Conservation (phyloP, 2,329 filamentous ascomycete species). For the Peltaster fructicola region DNA sequence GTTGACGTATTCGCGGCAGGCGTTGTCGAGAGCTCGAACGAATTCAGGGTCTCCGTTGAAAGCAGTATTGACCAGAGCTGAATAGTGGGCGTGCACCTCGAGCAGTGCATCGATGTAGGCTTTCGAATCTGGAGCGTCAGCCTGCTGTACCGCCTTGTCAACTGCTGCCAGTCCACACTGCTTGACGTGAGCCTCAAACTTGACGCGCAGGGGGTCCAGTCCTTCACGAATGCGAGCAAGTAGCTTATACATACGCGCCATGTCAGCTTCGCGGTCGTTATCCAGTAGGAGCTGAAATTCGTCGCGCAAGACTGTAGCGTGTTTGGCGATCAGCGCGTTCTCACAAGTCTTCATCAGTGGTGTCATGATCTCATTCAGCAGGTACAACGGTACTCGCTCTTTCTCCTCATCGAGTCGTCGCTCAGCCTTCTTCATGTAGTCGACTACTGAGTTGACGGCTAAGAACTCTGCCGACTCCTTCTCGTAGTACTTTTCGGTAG, state of each 20-base stretch:
- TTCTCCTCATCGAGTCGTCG: conserved; percentile 78
- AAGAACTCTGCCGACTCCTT: conserved; percentile 88
- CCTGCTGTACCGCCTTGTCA: conserved; percentile 74
- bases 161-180: conserved; percentile 79
- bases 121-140: conserved; percentile 85
- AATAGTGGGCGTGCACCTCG: conserved; percentile 87
- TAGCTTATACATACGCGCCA: conserved; percentile 89
- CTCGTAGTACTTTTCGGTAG: conserved; percentile 73
- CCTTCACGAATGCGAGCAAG: conserved; percentile 80
- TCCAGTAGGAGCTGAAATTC: conserved; percentile 91
- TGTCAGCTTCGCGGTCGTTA: conserved; percentile 85
- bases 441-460: conserved; percentile 89
- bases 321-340: conserved; percentile 72
- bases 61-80: conserved; percentile 73
- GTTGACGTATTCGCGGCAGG: conserved; percentile 95
- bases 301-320: conserved; percentile 70
- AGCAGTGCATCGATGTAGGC: conserved; percentile 89
- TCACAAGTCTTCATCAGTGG: conserved; percentile 78
- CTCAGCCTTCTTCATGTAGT: conserved; percentile 99
- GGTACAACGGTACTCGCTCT: conserved; percentile 76
- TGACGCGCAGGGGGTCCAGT: conserved; percentile 67
- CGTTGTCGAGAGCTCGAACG: conserved; percentile 87
- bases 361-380: conserved; percentile 75
- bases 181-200: conserved; percentile 83
- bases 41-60: conserved; percentile 96